Evolutionary conservation across 768 basidiomycete species (phyloP), one percentile per base, ranked within the genome.

Genomic region (Sutorius australiensis): DNA sequence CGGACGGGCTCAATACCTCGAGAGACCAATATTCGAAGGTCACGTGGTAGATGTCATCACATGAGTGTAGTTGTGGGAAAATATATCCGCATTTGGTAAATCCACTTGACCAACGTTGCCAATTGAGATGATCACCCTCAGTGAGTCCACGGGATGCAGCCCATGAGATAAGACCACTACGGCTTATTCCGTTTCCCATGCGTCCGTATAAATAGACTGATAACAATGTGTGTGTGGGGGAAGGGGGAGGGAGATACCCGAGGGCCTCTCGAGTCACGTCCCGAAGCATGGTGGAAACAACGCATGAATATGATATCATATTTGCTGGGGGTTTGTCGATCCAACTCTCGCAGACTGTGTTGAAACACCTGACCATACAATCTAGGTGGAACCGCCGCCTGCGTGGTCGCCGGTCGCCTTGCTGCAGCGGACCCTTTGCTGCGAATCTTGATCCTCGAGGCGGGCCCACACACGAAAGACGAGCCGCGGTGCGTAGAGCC

Each of bases 251-350:
- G 16, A 28, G 36, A 3, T 12, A 19, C 52, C 43, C n/a, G 8
- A 33, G 19, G 42, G 21, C 37, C 33, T 28, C 19, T 13, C 21
- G 31, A 37, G 42, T 31, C 33, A 32, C 33, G 7, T 36, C 46
- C 48, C 14, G 37, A 14, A 46, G 21, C 46, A 63, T 61, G 62
- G 43, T 41, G 9, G 40, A 52, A 32, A 9, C 36, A 43, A 33
- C 37, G 37, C 13, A 44, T 9, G 46, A 57, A 46, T 77, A 75
- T 54, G 80, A 83, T 54, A 74, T 84, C 17, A 74, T 84, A 54
- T 77, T 84, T 53, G 80, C 78, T 30, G 83, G 83, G 58, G 83
- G 83, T 83, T 37, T 27, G 63, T 13, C 27, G 6, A 51, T 47
- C 28, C 16, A 16, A 33, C 13, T 27, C 34, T 30, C 9, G 28